phyloP scores from a whole-genome alignment of 2,329 filamentous ascomycete genomes.

The Fusarium devonianum region DNA sequence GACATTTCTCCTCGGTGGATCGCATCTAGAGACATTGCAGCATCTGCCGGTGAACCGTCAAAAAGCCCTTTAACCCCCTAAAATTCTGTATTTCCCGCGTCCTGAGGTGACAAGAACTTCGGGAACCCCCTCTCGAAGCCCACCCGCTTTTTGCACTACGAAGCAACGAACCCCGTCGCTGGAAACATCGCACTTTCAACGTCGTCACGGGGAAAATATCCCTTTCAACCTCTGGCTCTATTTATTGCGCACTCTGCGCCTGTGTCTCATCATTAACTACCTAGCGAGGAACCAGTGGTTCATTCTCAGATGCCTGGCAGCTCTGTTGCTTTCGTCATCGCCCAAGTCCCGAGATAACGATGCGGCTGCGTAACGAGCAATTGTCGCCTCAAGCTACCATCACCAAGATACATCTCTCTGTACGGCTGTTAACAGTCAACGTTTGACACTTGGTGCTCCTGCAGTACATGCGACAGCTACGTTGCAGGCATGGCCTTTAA shows the following conservation, averaged over 20 bases:
- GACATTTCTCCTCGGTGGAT: slow-evolving; percentile 12
- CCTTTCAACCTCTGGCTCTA: neutral
- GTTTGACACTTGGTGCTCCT: neutral
- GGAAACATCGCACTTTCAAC: neutral
- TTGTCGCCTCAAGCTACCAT: slow-evolving; percentile 2
- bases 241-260: neutral
- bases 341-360: slow-evolving; percentile 22
- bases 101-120: neutral
- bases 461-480: neutral
- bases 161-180: neutral
- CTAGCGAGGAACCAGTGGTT: no score
- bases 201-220: neutral
- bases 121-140: neutral
- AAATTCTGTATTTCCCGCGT: no score
- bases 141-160: neutral
- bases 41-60: no score
- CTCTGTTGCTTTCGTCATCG: neutral
- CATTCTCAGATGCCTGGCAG: slow-evolving; percentile 14
- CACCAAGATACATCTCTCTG: no score
- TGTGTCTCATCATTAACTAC: neutral
- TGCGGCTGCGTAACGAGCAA: slow-evolving; percentile 19
- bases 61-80: neutral
- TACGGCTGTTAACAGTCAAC: neutral
- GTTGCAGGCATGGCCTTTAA: slow-evolving; percentile 19
- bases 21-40: neutral